Evolutionary conservation across 1,139 yeast genomes (phyloP), one percentile per base, ranked within the genome.

Genomic region (Taphrina deformans): DNA sequence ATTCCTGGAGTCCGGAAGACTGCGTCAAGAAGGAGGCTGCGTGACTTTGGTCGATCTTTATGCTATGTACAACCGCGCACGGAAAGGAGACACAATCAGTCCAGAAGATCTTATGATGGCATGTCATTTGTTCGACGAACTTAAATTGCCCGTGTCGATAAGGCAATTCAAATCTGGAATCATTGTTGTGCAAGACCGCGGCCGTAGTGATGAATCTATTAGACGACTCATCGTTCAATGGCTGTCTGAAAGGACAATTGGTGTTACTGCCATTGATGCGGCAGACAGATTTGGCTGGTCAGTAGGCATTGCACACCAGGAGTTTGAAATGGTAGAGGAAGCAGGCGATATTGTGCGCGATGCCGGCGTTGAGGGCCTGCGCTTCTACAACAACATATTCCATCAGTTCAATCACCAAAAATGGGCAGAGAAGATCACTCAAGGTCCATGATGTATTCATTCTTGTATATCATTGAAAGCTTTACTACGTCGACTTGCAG

Each of bases 221-320:
- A 35, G 46, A n/a, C 46, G 44, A 14, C 7, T 29, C 3, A 69
- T 79, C 1, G 71, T 79, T 27, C 71, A 69, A 3, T 79, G 81
- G 74, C 71, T 80, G 23, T 53, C 21, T 31, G 60, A 35, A 10
- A 45, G 59, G 14, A 56, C 66, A 12, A 66, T 69, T 21, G 88
- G 82, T 0, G 75, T 78, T n/a, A 73, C 78, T 1, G 77, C 79
- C 3, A 74, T 76, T 48, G 79, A 83, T 62, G 79, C 84, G 14
- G 81, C 87, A 68, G 82, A 83, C 64, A 81, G 80, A 68, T 80
- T 86, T 68, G 70, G 70, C 16, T 89, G 95, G 92, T 85, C 92
- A 18, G 79, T 86, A 51, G 83, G 84, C 35, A 85, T 89, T 18
- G 82, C 92, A 1, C 79, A 78, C 16, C 95, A 89, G 72, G 89